Evolutionary conservation across 2,329 filamentous ascomycete species (phyloP).

Genomic region (Pseudogymnoascus destructans): DNA sequence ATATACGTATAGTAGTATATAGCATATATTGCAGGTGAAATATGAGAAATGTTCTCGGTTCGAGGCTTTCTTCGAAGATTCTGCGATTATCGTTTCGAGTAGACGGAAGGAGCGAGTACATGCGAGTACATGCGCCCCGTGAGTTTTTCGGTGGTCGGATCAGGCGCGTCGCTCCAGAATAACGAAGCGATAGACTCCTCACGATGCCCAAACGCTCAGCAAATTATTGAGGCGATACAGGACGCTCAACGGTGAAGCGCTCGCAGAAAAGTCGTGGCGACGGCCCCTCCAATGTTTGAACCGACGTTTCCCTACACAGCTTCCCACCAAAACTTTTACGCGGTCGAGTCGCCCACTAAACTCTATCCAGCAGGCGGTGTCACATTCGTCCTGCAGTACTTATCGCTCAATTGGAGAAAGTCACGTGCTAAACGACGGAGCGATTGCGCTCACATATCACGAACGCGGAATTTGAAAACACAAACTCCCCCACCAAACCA

Average conservation of each 20-base stretch:
- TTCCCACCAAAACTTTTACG: constrained; percentile 8
- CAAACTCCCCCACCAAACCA: background rate
- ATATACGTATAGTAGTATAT: background rate
- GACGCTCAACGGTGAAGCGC: background rate
- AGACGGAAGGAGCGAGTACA: background rate
- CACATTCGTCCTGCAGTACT: constrained; percentile 1
- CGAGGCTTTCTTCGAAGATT: background rate
- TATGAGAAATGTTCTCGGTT: background rate
- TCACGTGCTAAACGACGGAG: constrained; percentile 2
- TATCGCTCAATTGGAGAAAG: background rate
- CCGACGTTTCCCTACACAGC: background rate
- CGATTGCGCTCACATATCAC: constrained; percentile 6
- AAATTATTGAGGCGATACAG: constrained; percentile 1
- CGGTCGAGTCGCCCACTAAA: background rate
- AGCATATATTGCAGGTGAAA: background rate
- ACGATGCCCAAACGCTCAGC: background rate
- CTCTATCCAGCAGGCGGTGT: background rate
- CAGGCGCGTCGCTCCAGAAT: background rate
- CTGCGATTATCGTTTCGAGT: background rate
- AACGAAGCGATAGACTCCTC: background rate
- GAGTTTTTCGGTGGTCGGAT: background rate
- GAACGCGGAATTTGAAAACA: background rate
- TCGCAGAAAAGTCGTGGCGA: constrained; percentile 4
- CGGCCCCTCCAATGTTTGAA: background rate
- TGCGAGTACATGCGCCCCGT: background rate